Percentiles rank a stretch among this genome's conserved stretches.
Conservation (phyloP, 2,329 filamentous ascomycete species). For the Alternaria metachromatica region DNA sequence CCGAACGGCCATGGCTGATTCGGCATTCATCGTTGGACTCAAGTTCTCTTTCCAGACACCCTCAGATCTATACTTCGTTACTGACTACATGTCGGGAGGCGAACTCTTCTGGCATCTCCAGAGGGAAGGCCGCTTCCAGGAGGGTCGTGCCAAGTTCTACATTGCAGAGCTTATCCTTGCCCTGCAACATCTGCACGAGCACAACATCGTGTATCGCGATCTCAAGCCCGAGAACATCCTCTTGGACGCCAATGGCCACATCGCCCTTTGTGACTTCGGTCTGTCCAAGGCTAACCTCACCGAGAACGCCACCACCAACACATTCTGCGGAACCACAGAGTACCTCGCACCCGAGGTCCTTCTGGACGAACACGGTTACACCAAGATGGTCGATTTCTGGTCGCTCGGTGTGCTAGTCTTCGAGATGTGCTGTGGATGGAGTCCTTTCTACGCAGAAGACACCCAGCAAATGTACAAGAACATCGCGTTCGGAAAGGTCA, state of each 20-base stretch:
- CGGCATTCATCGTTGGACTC: constrained; percentile 94
- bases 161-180: constrained; percentile 97
- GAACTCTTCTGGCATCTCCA: constrained; percentile 99
- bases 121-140: constrained; percentile 94
- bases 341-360: constrained; percentile 96
- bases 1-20: constrained; percentile 92
- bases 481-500: constrained; percentile 97
- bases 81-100: constrained; percentile 98
- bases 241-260: constrained; percentile 95
- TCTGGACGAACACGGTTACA: constrained; percentile 95
- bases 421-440: constrained; percentile 99
- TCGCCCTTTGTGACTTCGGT: constrained; percentile 96
- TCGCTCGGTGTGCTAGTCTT: constrained; percentile 96
- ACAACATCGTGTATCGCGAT: constrained; percentile 97
- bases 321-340: constrained; percentile 97
- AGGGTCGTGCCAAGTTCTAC: constrained; percentile 96
- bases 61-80: constrained; percentile 96
- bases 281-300: constrained; percentile 96
- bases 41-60: constrained; percentile 99
- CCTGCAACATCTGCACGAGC: constrained; percentile 91
- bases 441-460: constrained; percentile 97
- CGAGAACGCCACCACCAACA: constrained; percentile 97
- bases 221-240: constrained; percentile 98
- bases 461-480: constrained; percentile 99
- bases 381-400: constrained; percentile 99